Percentiles rank a stretch among this genome's conserved stretches.
Evolutionary conservation across 371 early-diverging fungal species (phyloP).

Genomic region (Syncephalastrum racemosum): DNA sequence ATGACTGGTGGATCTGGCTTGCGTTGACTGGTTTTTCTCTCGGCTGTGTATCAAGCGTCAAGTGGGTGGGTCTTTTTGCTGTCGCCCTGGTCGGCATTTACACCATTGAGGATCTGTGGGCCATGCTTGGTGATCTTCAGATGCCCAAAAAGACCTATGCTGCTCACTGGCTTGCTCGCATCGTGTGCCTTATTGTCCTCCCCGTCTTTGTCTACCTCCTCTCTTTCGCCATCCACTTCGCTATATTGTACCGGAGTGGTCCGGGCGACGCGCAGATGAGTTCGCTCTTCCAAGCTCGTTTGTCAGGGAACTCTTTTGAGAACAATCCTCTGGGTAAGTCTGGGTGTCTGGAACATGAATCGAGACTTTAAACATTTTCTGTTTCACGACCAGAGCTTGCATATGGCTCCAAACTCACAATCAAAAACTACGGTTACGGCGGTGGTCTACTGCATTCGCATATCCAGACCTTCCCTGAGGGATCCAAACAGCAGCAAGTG

Average conservation of each 20-base stretch:
- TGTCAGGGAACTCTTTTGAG: constrained; percentile 80
- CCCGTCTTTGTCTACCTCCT: constrained; percentile 89
- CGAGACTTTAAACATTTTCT: background rate
- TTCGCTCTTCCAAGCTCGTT: constrained; percentile 93
- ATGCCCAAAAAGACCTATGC: constrained; percentile 70
- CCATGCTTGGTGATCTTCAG: constrained; percentile 80
- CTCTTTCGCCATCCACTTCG: constrained; percentile 91
- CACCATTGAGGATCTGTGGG: constrained; percentile 94
- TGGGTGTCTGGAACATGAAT: background rate
- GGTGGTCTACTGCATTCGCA: constrained; percentile 98
- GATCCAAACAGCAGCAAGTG: constrained; percentile 48
- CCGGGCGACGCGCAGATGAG: constrained; percentile 97
- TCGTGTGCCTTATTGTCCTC: constrained; percentile 78
- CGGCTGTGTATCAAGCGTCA: constrained; percentile 89
- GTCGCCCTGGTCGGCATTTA: constrained; percentile 94
- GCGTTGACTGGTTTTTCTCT: constrained; percentile 88
- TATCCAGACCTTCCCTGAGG: constrained; percentile 83
- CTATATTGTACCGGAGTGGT: constrained; percentile 83
- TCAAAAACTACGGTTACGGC: constrained; percentile 86
- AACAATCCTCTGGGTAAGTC: constrained; percentile 76
- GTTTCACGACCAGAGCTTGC: constrained; percentile 67
- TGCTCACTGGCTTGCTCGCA: constrained; percentile 79
- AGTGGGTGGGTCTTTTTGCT: constrained; percentile 99
- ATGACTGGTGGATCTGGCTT: constrained; percentile 87
- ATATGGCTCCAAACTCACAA: constrained; percentile 89